Base-by-base conservation (phyloP, 129 eudicot species). In the Chrysanthemum lavandulifolium region DNA sequence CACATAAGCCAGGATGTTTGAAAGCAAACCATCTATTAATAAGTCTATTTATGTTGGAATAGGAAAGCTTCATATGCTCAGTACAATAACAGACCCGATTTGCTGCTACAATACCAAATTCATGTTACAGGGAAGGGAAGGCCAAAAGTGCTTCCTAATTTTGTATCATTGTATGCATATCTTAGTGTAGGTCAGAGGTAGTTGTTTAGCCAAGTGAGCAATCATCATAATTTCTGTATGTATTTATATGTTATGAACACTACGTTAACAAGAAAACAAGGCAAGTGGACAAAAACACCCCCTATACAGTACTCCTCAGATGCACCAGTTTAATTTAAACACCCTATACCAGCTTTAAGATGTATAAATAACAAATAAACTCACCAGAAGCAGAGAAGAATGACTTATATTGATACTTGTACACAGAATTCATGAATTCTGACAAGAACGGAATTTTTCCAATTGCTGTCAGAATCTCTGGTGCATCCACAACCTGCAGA, bases 311-410 rank as follows among this genome's bases (percentile, higher is more conserved):
- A 50, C 45, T 23, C 16, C 47, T 49, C n/a, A 13, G 73, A 68
- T 50, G 48, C 47, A 8, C 9, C 45, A 50, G 12, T 25, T 53
- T n/a, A 53, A 29, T 9, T 15, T 27, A 2, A 53, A 31, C 10
- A 61, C 31, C 49, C 31, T 43, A 29, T 60, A 69, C 23, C 51
- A 13, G 25, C 43, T 25, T 43, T 47, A 72, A 59, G 25, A 65
- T 69, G 65, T 70, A 36, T 78, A 12, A 4, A 61, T 48, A 64
- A 18, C 6, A 31, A 16, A 67, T 6, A 36, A 75, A 56, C 91
- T 79, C 80, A 86, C 96, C 96, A 79, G 86, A 89, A n/a, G 96
- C 96, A 55, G 91, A 82, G 78, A 89, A 89, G 75, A 89, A 89
- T 36, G 86, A 77, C 69, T 89, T 89, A 67, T 89, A 89, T 73